A percentile compares a stretch with the other conserved stretches of the same genome.
Evolutionary conservation across 176 grass and related monocot genomes (phyloP).

Genomic region (Guadua angustifolia): DNA sequence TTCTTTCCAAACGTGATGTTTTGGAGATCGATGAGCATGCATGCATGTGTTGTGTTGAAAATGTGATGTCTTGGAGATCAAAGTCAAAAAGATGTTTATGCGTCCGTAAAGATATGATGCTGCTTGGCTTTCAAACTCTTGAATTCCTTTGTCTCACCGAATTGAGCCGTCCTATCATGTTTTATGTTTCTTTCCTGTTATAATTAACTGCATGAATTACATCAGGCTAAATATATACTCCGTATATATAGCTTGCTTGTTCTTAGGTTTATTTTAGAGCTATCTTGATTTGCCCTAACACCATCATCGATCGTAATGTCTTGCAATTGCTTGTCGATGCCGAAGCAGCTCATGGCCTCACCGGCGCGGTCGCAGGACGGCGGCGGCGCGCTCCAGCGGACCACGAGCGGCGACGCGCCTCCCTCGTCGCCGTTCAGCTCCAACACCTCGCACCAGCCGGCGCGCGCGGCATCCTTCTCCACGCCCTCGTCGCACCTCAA

Average conservation of each 20-base stretch:
- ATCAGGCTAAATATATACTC: background rate
- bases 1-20: too few species aligned
- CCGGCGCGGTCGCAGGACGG: background rate
- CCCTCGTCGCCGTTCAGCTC: slow-evolving; percentile 37
- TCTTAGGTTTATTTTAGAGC: background rate
- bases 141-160: background rate
- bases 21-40: too few species aligned
- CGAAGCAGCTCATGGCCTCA: slow-evolving; percentile 26
- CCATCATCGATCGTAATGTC: background rate
- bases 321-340: background rate
- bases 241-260: background rate
- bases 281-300: background rate
- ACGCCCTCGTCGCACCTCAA: background rate
- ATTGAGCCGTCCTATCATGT: background rate
- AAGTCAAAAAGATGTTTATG: too few species aligned
- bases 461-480: background rate
- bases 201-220: background rate
- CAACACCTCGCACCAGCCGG: slow-evolving; percentile 18
- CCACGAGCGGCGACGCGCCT: slow-evolving; percentile 29
- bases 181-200: background rate
- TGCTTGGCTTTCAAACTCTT: background rate
- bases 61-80: too few species aligned
- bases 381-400: slow-evolving; percentile 17
- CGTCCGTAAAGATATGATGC: too few species aligned
- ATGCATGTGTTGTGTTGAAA: too few species aligned